Base-by-base conservation (phyloP, 2,329 filamentous ascomycete genomes). In the Fusarium sp. region DNA sequence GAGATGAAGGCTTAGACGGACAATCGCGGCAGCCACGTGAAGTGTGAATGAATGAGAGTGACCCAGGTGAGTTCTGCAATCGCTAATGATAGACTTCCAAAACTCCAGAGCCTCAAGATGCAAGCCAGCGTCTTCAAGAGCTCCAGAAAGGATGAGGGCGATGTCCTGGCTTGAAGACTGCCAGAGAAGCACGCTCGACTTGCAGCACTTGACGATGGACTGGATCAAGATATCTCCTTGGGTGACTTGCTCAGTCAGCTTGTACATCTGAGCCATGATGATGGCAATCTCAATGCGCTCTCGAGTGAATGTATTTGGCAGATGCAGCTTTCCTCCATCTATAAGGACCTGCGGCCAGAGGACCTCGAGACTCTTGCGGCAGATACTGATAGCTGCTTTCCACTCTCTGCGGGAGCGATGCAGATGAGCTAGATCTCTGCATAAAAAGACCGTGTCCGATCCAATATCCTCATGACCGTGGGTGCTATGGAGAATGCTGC, bases 361-460 rank as follows among this genome's bases (percentile, higher is more conserved):
- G 0, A 50, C 48, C 17, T 50, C 48, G 1, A 50, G 48, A 40
- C 48, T 50, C 48, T 50, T 50, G 8, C 33, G 48, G 0, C 48
- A 50, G 11, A 50, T 50, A 6, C 48, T 50, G 1, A 50, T 50
- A 11, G 48, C 48, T 50, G 48, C 48, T 8, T 50, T 50, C 48
- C 48, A 50, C 48, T 50, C 48, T 10, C 17, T 24, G 1, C 48
- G 48, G 2, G 33, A 50, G 6, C 48, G 33, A 40, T 50, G 48
- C 3, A 50, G 1, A 18, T 40, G 33, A 18, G 48, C 48, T 7
- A 50, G 6, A n/a, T 50, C 48, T 17, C 48, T 50, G 17, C 48
- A 50, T 13, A 50, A 8, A 5, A 50, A 50, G 33, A 50, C 48
- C 0, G 33, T 50, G 6, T 50, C 48, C 7, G 48, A 50, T 8